A percentile compares a stretch with the other conserved stretches of the same genome.
Conservation (phyloP, 2,329 filamentous ascomycete species). For the Cordyceps cateniannulata region DNA sequence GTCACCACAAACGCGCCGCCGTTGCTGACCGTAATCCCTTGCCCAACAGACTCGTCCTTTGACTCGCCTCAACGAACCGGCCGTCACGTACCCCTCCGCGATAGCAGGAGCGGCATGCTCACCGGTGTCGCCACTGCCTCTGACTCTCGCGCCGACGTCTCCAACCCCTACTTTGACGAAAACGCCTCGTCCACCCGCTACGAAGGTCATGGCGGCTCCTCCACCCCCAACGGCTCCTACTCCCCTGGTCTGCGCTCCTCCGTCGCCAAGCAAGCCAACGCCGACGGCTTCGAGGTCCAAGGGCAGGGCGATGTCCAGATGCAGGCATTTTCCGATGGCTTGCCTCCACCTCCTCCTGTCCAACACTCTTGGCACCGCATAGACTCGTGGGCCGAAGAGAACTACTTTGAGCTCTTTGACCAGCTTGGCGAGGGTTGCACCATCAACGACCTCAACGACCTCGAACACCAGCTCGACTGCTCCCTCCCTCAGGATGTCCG, state of each 20-base stretch:
- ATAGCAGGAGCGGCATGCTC: constrained; percentile 73
- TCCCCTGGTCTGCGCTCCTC: constrained; percentile 85
- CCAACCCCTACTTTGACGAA: constrained; percentile 72
- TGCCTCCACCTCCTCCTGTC: constrained; percentile 83
- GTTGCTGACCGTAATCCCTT: constrained; percentile 17
- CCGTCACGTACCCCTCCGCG: constrained; percentile 80
- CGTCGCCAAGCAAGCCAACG: constrained; percentile 57
- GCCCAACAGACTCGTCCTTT: constrained; percentile 69
- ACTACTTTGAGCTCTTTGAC: constrained; percentile 91
- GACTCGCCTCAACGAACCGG: constrained; percentile 91
- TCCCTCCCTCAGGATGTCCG: constrained; percentile 88
- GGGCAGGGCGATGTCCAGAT: constrained; percentile 82
- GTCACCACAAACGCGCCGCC: background rate
- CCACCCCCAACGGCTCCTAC: constrained; percentile 65
- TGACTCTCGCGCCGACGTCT: constrained; percentile 81
- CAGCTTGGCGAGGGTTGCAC: constrained; percentile 91
- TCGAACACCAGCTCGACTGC: constrained; percentile 93
- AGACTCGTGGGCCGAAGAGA: constrained; percentile 86
- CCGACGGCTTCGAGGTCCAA: constrained; percentile 63
- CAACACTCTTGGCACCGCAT: constrained; percentile 90
- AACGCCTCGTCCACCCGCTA: constrained; percentile 44
- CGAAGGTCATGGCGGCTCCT: constrained; percentile 38
- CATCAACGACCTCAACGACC: constrained; percentile 88
- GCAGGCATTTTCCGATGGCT: constrained; percentile 89
- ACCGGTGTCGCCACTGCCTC: constrained; percentile 84